A percentile compares a stretch with the other conserved stretches of the same genome.
These are phyloP conservation scores for Auriscalpium vulgare DNA, from an alignment of 768 basidiomycete species.

Conservation along the genomic window DNA sequence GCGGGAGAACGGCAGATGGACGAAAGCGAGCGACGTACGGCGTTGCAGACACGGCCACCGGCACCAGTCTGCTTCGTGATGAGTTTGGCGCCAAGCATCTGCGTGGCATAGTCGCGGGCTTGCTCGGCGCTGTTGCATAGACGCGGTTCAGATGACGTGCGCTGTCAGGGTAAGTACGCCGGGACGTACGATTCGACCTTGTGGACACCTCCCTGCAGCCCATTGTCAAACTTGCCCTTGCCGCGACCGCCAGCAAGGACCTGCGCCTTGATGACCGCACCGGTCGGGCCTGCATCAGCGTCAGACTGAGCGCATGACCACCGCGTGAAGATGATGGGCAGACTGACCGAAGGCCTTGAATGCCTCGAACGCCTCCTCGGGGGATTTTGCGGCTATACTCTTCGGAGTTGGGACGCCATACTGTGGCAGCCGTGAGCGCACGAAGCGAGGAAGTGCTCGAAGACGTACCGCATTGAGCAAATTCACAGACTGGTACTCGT, in stretches of 20 bases:
- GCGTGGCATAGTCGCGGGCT: conserved; percentile 75
- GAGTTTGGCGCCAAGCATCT: conserved; percentile 93
- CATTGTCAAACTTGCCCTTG: conserved; percentile 94
- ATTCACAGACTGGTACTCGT: conserved; percentile 96
- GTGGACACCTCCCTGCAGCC: conserved; percentile 96
- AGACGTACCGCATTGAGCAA: conserved; percentile 77
- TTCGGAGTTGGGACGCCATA: conserved; percentile 95
- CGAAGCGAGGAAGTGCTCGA: neutral
- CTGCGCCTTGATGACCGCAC: conserved; percentile 96
- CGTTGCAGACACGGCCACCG: conserved; percentile 87
- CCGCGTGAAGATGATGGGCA: neutral
- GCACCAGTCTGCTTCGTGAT: conserved; percentile 99
- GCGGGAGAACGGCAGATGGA: neutral
- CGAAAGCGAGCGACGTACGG: conserved; percentile 45
- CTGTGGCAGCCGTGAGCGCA: conserved; percentile 33
- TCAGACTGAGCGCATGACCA: neutral
- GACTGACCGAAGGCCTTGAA: conserved; percentile 71
- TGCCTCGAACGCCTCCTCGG: conserved; percentile 83
- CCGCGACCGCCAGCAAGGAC: conserved; percentile 98
- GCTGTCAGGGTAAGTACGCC: neutral
- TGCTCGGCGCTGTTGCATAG: conserved; percentile 53
- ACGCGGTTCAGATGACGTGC: neutral
- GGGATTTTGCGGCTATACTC: conserved; percentile 77
- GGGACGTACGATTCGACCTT: conserved; percentile 69
- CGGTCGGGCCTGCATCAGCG: conserved; percentile 48